A percentile compares a stretch with the other conserved stretches of the same genome.
These are phyloP conservation scores for Mycosphaerella sp. DNA, from an alignment of 2,329 filamentous ascomycete species.

Conservation along the genomic window DNA sequence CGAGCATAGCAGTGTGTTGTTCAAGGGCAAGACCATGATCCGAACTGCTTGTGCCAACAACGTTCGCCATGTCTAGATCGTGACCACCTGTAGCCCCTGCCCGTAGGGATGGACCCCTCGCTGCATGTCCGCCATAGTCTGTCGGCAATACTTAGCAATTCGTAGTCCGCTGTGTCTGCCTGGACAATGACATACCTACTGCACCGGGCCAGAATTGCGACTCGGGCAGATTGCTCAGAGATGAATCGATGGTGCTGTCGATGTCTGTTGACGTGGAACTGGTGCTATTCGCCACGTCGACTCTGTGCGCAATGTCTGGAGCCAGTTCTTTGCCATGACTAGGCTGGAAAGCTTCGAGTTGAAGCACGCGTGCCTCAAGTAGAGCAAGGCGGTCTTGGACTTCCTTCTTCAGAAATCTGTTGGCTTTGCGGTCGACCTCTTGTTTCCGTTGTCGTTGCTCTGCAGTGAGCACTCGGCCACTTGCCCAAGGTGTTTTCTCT, in stretches of 20 bases:
- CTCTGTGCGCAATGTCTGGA: neutral
- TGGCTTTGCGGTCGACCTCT: slow-evolving; percentile 24
- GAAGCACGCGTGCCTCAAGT: slow-evolving; percentile 20
- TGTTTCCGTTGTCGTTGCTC: slow-evolving; percentile 24
- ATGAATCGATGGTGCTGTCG: neutral
- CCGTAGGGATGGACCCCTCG: neutral
- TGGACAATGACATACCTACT: slow-evolving; percentile 1
- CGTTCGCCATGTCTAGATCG: neutral
- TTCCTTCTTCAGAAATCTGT: slow-evolving; percentile 24
- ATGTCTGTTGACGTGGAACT: slow-evolving; percentile 8
- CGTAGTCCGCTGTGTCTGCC: neutral
- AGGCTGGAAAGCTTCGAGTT: slow-evolving; percentile 11
- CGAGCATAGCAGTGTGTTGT: slow-evolving; percentile 15
- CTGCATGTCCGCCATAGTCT: neutral
- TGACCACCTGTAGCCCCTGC: neutral
- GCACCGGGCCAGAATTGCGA: slow-evolving; percentile 5
- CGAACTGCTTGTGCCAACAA: neutral
- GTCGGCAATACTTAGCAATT: neutral
- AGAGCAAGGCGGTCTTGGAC: slow-evolving; percentile 21
- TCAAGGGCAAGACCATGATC: slow-evolving; percentile 6
- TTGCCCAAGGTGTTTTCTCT: slow-evolving; percentile 23
- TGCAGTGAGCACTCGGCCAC: slow-evolving; percentile 22
- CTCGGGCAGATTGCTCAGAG: neutral
- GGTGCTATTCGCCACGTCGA: neutral
- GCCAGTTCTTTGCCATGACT: neutral